Evolutionary conservation across 2,329 filamentous ascomycete species (phyloP), one percentile per base, ranked within the genome.

Genomic region (Purpureocillium lavendulum): DNA sequence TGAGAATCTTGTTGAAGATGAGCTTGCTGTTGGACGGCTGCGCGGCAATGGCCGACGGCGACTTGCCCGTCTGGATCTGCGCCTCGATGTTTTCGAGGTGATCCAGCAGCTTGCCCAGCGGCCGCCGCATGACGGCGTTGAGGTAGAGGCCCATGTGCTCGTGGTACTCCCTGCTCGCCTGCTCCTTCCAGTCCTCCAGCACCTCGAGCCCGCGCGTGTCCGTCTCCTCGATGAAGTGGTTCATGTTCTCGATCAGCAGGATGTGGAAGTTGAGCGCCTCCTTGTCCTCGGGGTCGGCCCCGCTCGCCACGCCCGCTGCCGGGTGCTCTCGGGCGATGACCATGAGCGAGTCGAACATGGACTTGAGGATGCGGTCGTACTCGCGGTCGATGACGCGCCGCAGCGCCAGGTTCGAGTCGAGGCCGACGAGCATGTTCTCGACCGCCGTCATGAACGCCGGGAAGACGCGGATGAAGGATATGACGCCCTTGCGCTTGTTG

Each of bases 221-320:
- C 8, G 94, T 84, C 60, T 96, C 89, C 58, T 97, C 89, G 10
- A 92, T 70, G 64, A 94, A 97, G 62, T 95, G 88, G 56, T 96
- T 94, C 88, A 96, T 96, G 61, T 98, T 98, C 62, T 98, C 90
- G 50, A 98, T 97, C 39, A 97, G 73, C 28, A 97, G 73, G 53
- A 98, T 95, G 61, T 97, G 89, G 65, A 94, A 95, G 65, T 97
- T 97, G 44, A 98, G 75, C 5, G 88, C 87, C 60, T 96, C 89
- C 64, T 98, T 97, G 57, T 97, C 92, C 59, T 97, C 92, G 1
- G 74, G 73, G 49, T 79, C 75, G 11, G 68, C 66, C 33, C 64
- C 64, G 40, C 50, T 61, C 6, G 57, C 61, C 17, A 69, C 61
- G 11, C 66, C 61, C 17, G 64, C 71, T 41, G 62, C 69, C 21